Evolutionary conservation across 2,329 filamentous ascomycete genomes (phyloP).

Genomic region (Microsporum audouinii): DNA sequence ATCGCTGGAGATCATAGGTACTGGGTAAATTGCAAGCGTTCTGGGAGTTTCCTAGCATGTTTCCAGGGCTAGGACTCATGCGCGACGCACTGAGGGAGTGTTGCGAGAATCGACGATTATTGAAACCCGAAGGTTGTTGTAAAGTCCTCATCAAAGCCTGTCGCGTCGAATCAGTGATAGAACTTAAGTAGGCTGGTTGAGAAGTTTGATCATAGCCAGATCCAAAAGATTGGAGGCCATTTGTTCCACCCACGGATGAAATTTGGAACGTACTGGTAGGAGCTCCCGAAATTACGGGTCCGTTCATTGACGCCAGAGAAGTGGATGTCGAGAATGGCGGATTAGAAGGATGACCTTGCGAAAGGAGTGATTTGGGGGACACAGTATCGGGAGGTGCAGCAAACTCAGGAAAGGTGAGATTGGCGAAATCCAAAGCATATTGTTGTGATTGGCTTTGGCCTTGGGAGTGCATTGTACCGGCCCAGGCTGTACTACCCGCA

Average conservation of each 20-base stretch:
- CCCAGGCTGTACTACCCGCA: conserved; percentile 50
- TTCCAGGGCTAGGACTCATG: conserved; percentile 25
- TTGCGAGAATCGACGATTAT: conserved; percentile 49
- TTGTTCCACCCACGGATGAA: neutral
- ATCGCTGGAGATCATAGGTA: conserved; percentile 77
- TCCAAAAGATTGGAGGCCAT: neutral
- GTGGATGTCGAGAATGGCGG: conserved; percentile 70
- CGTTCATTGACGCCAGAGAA: conserved; percentile 62
- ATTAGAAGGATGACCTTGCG: conserved; percentile 57
- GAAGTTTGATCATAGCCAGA: conserved; percentile 4
- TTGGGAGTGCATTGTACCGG: conserved; percentile 57
- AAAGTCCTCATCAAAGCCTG: conserved; percentile 52
- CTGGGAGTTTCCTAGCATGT: conserved; percentile 15
- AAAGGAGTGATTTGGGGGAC: conserved; percentile 63
- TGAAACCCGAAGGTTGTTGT: conserved; percentile 44
- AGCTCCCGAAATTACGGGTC: conserved; percentile 56
- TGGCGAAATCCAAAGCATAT: conserved; percentile 59
- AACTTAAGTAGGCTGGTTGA: conserved; percentile 42
- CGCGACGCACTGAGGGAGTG: conserved; percentile 44
- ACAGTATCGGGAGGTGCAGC: conserved; percentile 60
- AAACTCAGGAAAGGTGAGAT: conserved; percentile 56
- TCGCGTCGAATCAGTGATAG: conserved; percentile 55
- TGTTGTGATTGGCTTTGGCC: conserved; percentile 54
- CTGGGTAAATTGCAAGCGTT: conserved; percentile 51
- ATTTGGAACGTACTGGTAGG: conserved; percentile 39